Base-by-base conservation (phyloP, 2,329 filamentous ascomycete species). In the Teratosphaeria gauchensis region DNA sequence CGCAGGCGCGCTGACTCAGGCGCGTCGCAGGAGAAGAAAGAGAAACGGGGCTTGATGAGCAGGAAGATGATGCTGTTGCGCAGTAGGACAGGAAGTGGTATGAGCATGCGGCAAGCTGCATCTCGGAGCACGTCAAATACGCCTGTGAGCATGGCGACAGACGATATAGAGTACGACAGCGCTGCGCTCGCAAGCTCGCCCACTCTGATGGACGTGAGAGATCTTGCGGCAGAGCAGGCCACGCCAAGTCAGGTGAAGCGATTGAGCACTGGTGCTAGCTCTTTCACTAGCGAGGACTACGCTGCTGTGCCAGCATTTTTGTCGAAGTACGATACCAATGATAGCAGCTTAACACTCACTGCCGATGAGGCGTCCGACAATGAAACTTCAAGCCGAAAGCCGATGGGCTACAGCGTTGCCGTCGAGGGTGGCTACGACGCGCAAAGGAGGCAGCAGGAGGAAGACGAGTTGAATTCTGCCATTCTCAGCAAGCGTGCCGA, bases 401-500 rank as follows among this genome's bases (percentile, higher is more conserved):
- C 68, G 52, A 55, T 56, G 46, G 56, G 58, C 35, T 53, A 62
- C 55, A 56, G 55, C 28, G 56, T 59, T 6, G 57, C 53, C 12
- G 56, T 61, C n/a, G 64, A 64, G 28, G 61, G 61, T 14, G 66
- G 62, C 19, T 53, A 62, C 16, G 64, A 67, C 68, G 67, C 61
- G n/a, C 57, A 67, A 55, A 61, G 67, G 16, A 60, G 72, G 33
- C 75, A 72, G 21, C 74, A 73, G 53, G 73, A 74, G 56, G 71
- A 75, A 32, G 76, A 81, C 3, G 83, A 85, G 58, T 84, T 87
- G 66, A 89, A 89, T 3, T 89, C 88, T 54, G 85, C 82, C 16
- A 85, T 89, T 28, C 76, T 95, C 63, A 92, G 90, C 72, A 86
- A 87, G 65, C 84, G 90, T 66, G 92, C 92, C 1, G 92, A 96